Evolutionary conservation across 2,329 filamentous ascomycete species (phyloP), one percentile per base, ranked within the genome.

Genomic region (Neopestalotiopsis sp.): DNA sequence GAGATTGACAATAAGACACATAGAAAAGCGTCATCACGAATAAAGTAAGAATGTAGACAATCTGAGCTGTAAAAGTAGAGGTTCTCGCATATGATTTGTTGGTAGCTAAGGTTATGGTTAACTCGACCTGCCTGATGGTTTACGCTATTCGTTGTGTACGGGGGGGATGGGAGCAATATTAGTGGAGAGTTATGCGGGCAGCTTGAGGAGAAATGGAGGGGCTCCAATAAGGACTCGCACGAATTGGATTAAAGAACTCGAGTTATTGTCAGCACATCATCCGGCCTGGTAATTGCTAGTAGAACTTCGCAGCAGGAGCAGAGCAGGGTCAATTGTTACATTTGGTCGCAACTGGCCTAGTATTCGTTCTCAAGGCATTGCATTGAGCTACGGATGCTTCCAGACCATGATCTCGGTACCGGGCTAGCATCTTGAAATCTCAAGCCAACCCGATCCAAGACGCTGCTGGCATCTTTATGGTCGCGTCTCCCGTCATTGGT

Each of bases 11-110:
- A 17, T 17, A 28, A 64, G 61, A 64, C 34, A 45, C 34, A 45
- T 64, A 45, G 61, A 38, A 64, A 49, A 64, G 9, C n/a, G 61
- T 64, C 61, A 64, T 28, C 10, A 32, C 7, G 57, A 65, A 40
- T 63, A 30, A 13, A 53, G 45, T 30, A 65, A 65, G 24, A 28
- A 28, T 28, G 24, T 28, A 28, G 24, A 28, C 12, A 53, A 49
- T 24, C 45, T 53, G 45, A 53, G 45, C n/a, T 3, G 17, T 20
- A 17, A 10, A 53, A 20, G 45, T 53, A 17, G 45, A 53, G 45
- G 7, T 14, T 53, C 45, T 20, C 14, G 42, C 17, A n/a, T 53
- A 20, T 53, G 45, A 53, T 53, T n/a, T n/a, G n/a, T 53, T 53
- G 34, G 6, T 53, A 53, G 45, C 9, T 53, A 20, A 6, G 45